These are phyloP conservation scores for Coniella lustricola DNA, from an alignment of 2,329 filamentous ascomycete genomes.

Conservation along the genomic window DNA sequence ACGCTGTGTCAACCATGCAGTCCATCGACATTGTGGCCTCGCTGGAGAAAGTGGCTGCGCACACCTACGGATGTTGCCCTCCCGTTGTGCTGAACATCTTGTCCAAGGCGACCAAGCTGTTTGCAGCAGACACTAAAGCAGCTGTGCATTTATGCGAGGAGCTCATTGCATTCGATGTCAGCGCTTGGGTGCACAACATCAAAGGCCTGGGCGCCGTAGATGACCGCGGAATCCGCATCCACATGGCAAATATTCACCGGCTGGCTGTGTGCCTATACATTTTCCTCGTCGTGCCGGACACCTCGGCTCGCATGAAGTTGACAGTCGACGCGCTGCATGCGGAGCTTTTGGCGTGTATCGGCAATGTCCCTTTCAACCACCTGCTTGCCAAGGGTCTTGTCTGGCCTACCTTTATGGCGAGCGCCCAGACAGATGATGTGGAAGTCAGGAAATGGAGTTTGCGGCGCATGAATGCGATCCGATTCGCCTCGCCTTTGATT, in stretches of 20 bases:
- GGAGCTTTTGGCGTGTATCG: constrained; percentile 41
- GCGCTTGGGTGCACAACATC: constrained; percentile 33
- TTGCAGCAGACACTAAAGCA: constrained; percentile 22
- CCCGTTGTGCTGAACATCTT: constrained; percentile 37
- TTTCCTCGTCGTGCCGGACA: constrained; percentile 28
- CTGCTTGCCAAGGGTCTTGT: constrained; percentile 49
- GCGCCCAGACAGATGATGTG: constrained; percentile 40
- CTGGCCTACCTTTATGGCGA: constrained; percentile 51
- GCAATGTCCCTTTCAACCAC: constrained; percentile 40
- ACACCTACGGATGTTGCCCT: constrained; percentile 41
- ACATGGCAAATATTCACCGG: constrained; percentile 36
- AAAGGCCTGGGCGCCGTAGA: constrained; percentile 28
- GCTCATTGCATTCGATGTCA: constrained; percentile 34
- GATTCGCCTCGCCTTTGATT: constrained; percentile 30
- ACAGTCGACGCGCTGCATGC: constrained; percentile 29
- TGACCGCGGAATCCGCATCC: constrained; percentile 30
- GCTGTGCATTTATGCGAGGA: constrained; percentile 28
- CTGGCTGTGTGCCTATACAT: constrained; percentile 41
- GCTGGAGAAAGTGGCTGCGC: constrained; percentile 33
- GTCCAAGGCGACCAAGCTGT: constrained; percentile 35
- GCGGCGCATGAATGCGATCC: constrained; percentile 29
- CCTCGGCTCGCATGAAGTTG: no score
- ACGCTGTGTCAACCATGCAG: constrained; percentile 27
- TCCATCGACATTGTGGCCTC: constrained; percentile 30
- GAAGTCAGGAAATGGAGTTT: constrained; percentile 41